Evolutionary conservation across 768 basidiomycete species (phyloP).

Genomic region (Auriscalpium vulgare): DNA sequence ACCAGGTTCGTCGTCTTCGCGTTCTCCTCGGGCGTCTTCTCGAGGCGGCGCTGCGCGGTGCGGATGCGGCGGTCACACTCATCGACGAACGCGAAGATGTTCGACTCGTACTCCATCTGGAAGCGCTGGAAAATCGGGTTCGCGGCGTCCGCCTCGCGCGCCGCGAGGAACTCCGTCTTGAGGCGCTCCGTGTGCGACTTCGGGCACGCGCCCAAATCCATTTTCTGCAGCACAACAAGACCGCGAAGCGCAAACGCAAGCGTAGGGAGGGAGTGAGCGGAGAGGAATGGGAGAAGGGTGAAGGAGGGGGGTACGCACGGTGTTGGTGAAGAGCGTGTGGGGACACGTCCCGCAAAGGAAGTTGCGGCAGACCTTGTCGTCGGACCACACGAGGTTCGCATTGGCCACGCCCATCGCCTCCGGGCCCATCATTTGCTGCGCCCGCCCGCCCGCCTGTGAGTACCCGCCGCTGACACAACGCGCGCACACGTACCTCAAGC

Average conservation of each 20-base stretch:
- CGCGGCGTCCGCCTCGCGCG: slow-evolving; percentile 63
- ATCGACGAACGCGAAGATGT: slow-evolving; percentile 93
- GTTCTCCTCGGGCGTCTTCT: slow-evolving; percentile 99
- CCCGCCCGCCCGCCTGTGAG: slow-evolving; percentile 2
- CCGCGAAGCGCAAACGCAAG: background rate
- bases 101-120: slow-evolving; percentile 93
- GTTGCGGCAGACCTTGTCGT: slow-evolving; percentile 97
- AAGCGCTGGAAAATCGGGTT: slow-evolving; percentile 82
- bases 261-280: background rate
- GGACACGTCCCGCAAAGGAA: slow-evolving; percentile 99
- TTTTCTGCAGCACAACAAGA: slow-evolving; percentile 59
- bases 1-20: slow-evolving; percentile 96
- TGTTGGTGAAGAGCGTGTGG: slow-evolving; percentile 95
- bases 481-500: slow-evolving; percentile 36
- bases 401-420: slow-evolving; percentile 97
- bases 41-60: slow-evolving; percentile 86
- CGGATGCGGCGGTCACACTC: slow-evolving; percentile 97
- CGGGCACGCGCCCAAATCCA: slow-evolving; percentile 97
- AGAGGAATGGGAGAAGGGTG: background rate
- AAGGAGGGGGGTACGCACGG: slow-evolving; percentile 44
- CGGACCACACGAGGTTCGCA: slow-evolving; percentile 86
- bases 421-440: slow-evolving; percentile 99
- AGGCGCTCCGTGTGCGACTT: slow-evolving; percentile 93
- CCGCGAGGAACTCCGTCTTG: slow-evolving; percentile 82
- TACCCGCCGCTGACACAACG: slow-evolving; percentile 23